Percentiles rank a stretch among this genome's conserved stretches.
These are phyloP conservation scores for Panaeolus papilionaceus DNA, from an alignment of 768 basidiomycete genomes.

Conservation along the genomic window DNA sequence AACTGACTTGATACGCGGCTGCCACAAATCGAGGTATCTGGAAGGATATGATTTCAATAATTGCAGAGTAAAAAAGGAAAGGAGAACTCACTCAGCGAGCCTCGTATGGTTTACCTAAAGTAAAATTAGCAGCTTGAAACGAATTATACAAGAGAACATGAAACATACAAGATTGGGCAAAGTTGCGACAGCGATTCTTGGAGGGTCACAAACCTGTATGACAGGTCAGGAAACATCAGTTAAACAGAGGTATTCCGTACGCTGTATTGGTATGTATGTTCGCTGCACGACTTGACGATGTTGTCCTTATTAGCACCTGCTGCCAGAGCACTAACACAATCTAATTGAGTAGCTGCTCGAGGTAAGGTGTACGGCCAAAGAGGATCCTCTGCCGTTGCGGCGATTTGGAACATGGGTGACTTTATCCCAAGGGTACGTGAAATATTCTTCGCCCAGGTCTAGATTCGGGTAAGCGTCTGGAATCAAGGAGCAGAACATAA, in stretches of 20 bases:
- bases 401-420: conserved; percentile 53
- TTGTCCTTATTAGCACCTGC: conserved; percentile 48
- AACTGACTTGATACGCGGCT: conserved; percentile 54
- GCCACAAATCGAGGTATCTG: conserved; percentile 63
- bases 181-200: conserved; percentile 51
- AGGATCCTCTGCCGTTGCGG: conserved; percentile 56
- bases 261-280: conserved; percentile 62
- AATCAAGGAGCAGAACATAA: neutral
- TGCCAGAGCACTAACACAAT: conserved; percentile 55
- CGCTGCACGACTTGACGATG: conserved; percentile 55
- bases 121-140: conserved; percentile 10
- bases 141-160: neutral
- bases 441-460: conserved; percentile 59
- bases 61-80: neutral
- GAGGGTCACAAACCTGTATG: conserved; percentile 46
- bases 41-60: neutral
- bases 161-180: conserved; percentile 51
- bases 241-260: conserved; percentile 33
- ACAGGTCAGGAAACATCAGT: neutral
- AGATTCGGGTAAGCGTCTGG: neutral
- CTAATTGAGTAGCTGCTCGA: conserved; percentile 48
- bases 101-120: conserved; percentile 58
- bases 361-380: conserved; percentile 55
- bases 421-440: conserved; percentile 43
- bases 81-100: conserved; percentile 45